These are phyloP conservation scores for Pythium coloratum DNA, from an alignment of 352 stramenopile genomes.

Conservation along the genomic window DNA sequence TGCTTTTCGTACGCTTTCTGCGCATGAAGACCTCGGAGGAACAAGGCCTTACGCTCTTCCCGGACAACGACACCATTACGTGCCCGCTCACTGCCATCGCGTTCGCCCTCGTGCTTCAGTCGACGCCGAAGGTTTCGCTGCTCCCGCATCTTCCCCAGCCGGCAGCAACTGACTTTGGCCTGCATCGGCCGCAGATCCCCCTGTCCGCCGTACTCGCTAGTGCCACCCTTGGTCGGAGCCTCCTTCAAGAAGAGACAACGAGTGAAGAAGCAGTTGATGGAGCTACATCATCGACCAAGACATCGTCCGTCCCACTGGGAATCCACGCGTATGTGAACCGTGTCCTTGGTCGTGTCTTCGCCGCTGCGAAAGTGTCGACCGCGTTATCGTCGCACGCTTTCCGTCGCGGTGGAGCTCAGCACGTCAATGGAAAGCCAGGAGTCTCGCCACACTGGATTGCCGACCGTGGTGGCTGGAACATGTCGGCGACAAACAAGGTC, in stretches of 20 bases:
- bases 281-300: background rate
- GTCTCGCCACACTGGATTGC: constrained; percentile 34
- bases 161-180: background rate
- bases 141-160: constrained; percentile 6
- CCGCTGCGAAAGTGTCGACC: background rate
- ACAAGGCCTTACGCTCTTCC: constrained; percentile 23
- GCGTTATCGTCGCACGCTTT: constrained; percentile 34
- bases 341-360: constrained; percentile 6
- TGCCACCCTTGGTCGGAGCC: background rate
- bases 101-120: constrained; percentile 17
- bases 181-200: background rate
- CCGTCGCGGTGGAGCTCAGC: constrained; percentile 22
- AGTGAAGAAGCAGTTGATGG: background rate
- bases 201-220: background rate
- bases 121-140: constrained; percentile 5
- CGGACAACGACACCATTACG: constrained; percentile 1
- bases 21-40: constrained; percentile 29
- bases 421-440: constrained; percentile 23
- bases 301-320: background rate
- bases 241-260: constrained; percentile 1
- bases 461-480: constrained; percentile 33
- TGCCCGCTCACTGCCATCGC: constrained; percentile 15
- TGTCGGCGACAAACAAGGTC: constrained; percentile 30
- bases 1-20: constrained; percentile 27
- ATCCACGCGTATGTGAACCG: constrained; percentile 29